Evolutionary conservation across 495 filamentous ascomycete genomes (phyloP), one percentile per base, ranked within the genome.

Genomic region (Rhizodiscina lignyota): DNA sequence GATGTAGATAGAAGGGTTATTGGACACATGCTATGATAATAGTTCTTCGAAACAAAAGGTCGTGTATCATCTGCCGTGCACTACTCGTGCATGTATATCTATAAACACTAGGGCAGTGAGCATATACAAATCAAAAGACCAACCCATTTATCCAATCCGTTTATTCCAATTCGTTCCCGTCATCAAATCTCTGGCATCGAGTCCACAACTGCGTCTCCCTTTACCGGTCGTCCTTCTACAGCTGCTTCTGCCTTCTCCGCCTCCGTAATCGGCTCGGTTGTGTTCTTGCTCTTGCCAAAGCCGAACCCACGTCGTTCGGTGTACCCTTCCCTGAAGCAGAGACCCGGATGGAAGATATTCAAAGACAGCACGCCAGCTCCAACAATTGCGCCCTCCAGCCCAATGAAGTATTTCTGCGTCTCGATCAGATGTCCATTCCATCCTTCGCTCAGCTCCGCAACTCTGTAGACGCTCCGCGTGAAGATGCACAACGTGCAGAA

Each of bases 361-460:
- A 51, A 34, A 5, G 36, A 41, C 19, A 51, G 17, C 20, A 51
- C 39, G 0, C 40, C 45, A 4, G 34, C 31, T 2, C 38, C 42
- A 0, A 51, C 36, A 29, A 45, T 39, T 18, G 48, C 48, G 13
- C 48, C 48, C 31, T 51, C 48, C 2, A 51, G 41, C 22, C 41
- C 48, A 32, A 51, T 51, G 31, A 51, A 48, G 37, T 48, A 51
- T 28, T 33, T 48, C 42, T 51, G 45, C 38, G 41, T 51, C 32
- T 40, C 38, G 22, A 51, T 48, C 28, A 51, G 38, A 32, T 39
- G 45, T 10, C 53, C 53, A 20, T 39, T 47, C 51, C 50, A 56
- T 1, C 54, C 54, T 29, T 49, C 45, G 21, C 41, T 46, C 32
- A 56, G 36, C 49, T 58, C 53, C 6, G 55, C 41, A n/a, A 58